Percentiles rank a stretch among this genome's conserved stretches.
These are phyloP conservation scores for Sisymbrium altissimum DNA, from an alignment of 345 rosid species.

Conservation along the genomic window DNA sequence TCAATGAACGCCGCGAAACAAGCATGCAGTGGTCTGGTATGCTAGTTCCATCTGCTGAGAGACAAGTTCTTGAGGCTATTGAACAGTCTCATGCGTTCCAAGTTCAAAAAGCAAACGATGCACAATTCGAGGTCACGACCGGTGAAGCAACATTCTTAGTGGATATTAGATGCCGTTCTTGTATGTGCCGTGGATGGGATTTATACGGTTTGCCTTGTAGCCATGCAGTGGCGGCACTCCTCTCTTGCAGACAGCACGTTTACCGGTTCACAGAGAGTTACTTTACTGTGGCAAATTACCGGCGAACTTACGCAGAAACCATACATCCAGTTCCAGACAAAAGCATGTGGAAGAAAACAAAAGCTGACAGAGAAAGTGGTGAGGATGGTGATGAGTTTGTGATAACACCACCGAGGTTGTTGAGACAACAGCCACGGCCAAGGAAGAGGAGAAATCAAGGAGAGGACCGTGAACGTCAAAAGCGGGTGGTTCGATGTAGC, in stretches of 20 bases:
- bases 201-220: slow-evolving; percentile 92
- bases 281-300: slow-evolving; percentile 87
- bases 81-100: slow-evolving; percentile 59
- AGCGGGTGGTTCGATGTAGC: slow-evolving; percentile 93
- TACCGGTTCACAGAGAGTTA: slow-evolving; percentile 80
- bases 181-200: slow-evolving; percentile 93
- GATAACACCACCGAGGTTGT: slow-evolving; percentile 71
- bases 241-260: slow-evolving; percentile 89
- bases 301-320: slow-evolving; percentile 81
- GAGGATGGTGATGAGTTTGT: slow-evolving; percentile 43
- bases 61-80: slow-evolving; percentile 63
- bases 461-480: slow-evolving; percentile 83
- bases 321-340: slow-evolving; percentile 95
- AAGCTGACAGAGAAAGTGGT: slow-evolving; percentile 42
- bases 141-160: slow-evolving; percentile 58
- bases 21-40: slow-evolving; percentile 83
- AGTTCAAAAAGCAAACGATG: slow-evolving; percentile 73
- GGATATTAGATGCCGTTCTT: slow-evolving; percentile 65
- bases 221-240: slow-evolving; percentile 94
- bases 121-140: slow-evolving; percentile 65
- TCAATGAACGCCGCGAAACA: slow-evolving; percentile 78
- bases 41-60: slow-evolving; percentile 89
- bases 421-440: slow-evolving; percentile 77
- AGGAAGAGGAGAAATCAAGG: slow-evolving; percentile 84
- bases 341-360: slow-evolving; percentile 68